Percentiles rank a stretch among this genome's conserved stretches.
phyloP scores from a whole-genome alignment of 148 eudicot genomes.

The Nepenthes gracilis region DNA sequence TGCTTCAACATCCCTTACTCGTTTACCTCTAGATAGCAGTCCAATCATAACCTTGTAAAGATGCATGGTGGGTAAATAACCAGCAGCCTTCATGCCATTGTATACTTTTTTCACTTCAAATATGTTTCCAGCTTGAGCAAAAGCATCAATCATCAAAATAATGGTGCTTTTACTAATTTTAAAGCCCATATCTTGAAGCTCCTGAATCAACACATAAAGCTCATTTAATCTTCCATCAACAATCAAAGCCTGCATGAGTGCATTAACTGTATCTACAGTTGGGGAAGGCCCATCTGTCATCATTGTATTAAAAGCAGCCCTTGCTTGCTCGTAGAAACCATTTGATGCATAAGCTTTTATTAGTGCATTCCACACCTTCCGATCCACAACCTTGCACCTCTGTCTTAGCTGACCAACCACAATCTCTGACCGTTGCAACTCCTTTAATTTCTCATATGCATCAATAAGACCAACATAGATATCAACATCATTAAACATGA shows the following conservation, averaged over 20 bases:
- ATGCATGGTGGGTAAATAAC: constrained; percentile 94
- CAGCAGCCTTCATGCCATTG: constrained; percentile 93
- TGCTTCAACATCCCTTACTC: constrained; percentile 78
- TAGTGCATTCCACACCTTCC: constrained; percentile 77
- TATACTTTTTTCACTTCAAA: constrained; percentile 97
- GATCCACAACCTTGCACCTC: constrained; percentile 41
- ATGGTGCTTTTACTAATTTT: constrained; percentile 84
- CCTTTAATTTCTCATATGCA: constrained; percentile 64
- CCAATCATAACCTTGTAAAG: constrained; percentile 82
- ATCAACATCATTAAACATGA: constrained; percentile 27
- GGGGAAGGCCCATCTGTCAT: constrained; percentile 97
- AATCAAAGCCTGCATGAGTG: constrained; percentile 75
- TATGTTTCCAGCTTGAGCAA: constrained; percentile 70
- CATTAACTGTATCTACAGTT: constrained; percentile 69
- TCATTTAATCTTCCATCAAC: constrained; percentile 72
- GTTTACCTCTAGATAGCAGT: constrained; percentile 62
- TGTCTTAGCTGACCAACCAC: constrained; percentile 61
- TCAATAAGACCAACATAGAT: constrained; percentile 55
- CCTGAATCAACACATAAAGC: constrained; percentile 79
- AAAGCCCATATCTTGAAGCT: constrained; percentile 97
- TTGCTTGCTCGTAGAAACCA: constrained; percentile 89
- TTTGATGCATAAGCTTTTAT: constrained; percentile 64
- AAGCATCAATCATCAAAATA: constrained; percentile 91
- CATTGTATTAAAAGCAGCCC: constrained; percentile 98
- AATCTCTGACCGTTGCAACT: constrained; percentile 67